Percentiles rank a stretch among this genome's conserved stretches.
phyloP scores from a whole-genome alignment of 106 monocot genomes.

The Apostasia shenzhenica region DNA sequence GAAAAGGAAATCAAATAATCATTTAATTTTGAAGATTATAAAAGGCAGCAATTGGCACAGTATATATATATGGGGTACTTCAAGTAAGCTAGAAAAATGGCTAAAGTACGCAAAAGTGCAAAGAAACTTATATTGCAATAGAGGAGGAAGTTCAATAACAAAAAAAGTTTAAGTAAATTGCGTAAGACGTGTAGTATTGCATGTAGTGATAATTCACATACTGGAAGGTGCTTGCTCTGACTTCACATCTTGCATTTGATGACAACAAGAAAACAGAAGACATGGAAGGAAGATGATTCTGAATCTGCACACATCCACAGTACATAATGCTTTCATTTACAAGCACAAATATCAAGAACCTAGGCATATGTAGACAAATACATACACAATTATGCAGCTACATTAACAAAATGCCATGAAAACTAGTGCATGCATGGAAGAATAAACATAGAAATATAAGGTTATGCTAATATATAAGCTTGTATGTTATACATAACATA shows the following conservation, averaged over 20 bases:
- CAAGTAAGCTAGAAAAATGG: background rate
- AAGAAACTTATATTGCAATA: background rate
- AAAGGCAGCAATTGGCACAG: too few species aligned
- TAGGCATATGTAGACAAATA: too few species aligned
- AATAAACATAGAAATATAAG: too few species aligned
- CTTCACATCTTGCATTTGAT: constrained; percentile 28
- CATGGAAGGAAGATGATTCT: constrained; percentile 13
- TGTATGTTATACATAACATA: too few species aligned
- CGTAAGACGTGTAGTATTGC: background rate
- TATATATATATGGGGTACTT: too few species aligned
- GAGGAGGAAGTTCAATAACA: background rate
- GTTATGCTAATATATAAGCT: too few species aligned
- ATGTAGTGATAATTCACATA: constrained; percentile 5
- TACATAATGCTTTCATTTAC: background rate
- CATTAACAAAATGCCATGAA: too few species aligned
- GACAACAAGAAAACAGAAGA: constrained; percentile 2
- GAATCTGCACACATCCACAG: constrained; percentile 31
- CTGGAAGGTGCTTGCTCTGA: constrained; percentile 17
- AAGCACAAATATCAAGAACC: background rate
- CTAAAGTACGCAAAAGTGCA: too few species aligned
- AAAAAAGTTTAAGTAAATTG: background rate
- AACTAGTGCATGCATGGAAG: too few species aligned
- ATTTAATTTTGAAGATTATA: too few species aligned
- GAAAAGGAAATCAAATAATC: too few species aligned
- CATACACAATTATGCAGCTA: too few species aligned